Evolutionary conservation across 352 stramenopile species (phyloP).

Genomic region (Halophytophthora polymorphica): DNA sequence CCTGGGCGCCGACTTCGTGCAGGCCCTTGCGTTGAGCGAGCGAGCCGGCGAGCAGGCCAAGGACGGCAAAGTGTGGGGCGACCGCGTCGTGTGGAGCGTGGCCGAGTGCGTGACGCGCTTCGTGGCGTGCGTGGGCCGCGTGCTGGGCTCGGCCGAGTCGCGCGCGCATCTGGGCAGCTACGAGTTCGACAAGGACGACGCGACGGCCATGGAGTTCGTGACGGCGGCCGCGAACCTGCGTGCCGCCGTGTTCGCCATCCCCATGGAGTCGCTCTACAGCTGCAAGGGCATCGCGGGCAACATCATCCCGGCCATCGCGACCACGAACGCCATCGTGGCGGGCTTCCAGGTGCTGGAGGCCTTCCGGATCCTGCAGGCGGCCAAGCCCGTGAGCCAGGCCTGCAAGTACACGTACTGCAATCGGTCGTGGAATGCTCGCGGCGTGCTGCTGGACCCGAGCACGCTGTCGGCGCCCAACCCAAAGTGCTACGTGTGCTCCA

Average conservation of each 20-base stretch:
- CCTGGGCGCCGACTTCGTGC: conserved; percentile 34
- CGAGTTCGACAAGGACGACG: conserved; percentile 98
- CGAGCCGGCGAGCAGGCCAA: conserved; percentile 16
- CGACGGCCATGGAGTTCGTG: conserved; percentile 96
- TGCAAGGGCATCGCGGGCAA: conserved; percentile 99
- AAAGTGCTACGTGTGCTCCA: conserved; percentile 96
- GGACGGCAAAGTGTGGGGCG: conserved; percentile 61
- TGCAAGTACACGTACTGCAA: conserved; percentile 96
- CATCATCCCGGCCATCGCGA: conserved; percentile 99
- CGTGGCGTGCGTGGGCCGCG: conserved; percentile 53
- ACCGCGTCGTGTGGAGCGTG: conserved; percentile 86
- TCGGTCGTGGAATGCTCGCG: conserved; percentile 86
- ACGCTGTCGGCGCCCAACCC: conserved; percentile 89
- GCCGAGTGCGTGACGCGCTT: conserved; percentile 90
- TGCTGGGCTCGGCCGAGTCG: conserved; percentile 52
- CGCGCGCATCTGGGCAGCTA: conserved; percentile 69
- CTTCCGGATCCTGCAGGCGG: conserved; percentile 75
- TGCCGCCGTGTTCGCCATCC: conserved; percentile 79
- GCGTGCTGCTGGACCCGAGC: conserved; percentile 91
- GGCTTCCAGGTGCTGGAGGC: conserved; percentile 90
- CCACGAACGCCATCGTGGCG: conserved; percentile 99
- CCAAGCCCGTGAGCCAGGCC: conserved; percentile 54
- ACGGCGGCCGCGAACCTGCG: conserved; percentile 97
- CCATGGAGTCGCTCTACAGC: conserved; percentile 81
- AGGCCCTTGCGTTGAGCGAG: conserved; percentile 33